Base-by-base conservation (phyloP, 352 stramenopile species). In the Pythium brachiatum region DNA sequence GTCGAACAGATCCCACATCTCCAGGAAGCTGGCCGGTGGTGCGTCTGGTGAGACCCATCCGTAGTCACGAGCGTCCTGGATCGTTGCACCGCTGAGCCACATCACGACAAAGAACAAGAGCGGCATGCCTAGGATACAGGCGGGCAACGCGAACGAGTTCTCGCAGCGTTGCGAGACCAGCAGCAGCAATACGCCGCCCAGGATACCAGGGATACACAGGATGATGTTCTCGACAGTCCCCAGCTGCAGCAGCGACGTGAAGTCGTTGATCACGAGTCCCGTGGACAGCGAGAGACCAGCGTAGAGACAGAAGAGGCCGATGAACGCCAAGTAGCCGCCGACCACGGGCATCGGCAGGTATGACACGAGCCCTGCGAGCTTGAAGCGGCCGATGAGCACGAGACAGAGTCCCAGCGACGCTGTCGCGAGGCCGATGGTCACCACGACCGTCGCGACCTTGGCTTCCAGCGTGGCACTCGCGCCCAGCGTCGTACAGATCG, bases 261-360 rank as follows among this genome's bases (percentile, higher is more conserved):
- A 83, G 43, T 90, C 83, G 64, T 96, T 96, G 73, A 98, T 95
- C 43, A 90, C 77, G 34, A 90, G 78, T 0, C 81, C 88, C n/a
- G 96, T 98, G 73, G 89, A 96, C 13, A 98, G 66, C 27, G 89
- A 94, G 31, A 98, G 75, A 0, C 94, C 95, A 0, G 94, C 95
- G 65, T 97, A 92, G 21, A 98, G 48, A 74, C 92, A 98, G 66
- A 99, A 99, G 39, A 98, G 94, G 6, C 97, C 97, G 64, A 99
- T 98, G 72, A 96, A 98, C 7, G 96, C 97, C 39, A 99, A 74
- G 78, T 99, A 99, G 27, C 97, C 97, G 26, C 95, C 97, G 31
- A 99, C 83, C 1, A 99, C 97, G 16, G 90, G 95, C 71, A 98
- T 98, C 1, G 97, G 97, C 43, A 99, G 74, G 66, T 99, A 96